Conservation (phyloP, 2,329 filamentous ascomycete genomes). For the Metarhizium guizhouense region DNA sequence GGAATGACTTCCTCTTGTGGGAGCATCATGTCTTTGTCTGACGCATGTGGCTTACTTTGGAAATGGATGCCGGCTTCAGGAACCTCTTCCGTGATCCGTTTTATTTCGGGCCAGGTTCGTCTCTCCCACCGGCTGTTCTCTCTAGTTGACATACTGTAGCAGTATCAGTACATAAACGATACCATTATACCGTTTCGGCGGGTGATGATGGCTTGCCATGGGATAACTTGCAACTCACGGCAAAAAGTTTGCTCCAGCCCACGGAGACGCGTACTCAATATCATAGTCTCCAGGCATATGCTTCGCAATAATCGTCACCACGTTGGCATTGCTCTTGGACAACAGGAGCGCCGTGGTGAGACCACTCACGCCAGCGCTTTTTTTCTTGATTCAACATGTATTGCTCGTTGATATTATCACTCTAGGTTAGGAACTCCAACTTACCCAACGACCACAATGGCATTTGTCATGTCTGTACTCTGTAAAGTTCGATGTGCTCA, state of each 20-base stretch:
- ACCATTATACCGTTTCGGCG: too few relatives aligned
- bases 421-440: slow-evolving; percentile 5
- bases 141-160: slow-evolving; percentile 32
- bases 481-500: neutral
- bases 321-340: slow-evolving; percentile 33
- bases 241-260: slow-evolving; percentile 75
- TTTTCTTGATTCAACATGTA: neutral
- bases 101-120: slow-evolving; percentile 55
- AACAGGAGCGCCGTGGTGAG: slow-evolving; percentile 42
- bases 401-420: neutral
- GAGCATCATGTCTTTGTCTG: neutral
- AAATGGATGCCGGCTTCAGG: slow-evolving; percentile 77
- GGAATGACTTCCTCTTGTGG: neutral
- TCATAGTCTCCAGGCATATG: slow-evolving; percentile 93
- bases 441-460: slow-evolving; percentile 26
- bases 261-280: slow-evolving; percentile 82
- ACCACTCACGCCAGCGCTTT: slow-evolving; percentile 40
- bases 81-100: slow-evolving; percentile 46
- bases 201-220: too few relatives aligned
- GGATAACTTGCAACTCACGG: slow-evolving; percentile 45
- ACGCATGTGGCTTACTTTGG: slow-evolving; percentile 40
- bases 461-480: slow-evolving; percentile 16
- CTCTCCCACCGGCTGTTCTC: slow-evolving; percentile 47
- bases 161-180: neutral
- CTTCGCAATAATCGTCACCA: slow-evolving; percentile 66